Evolutionary conservation across 2,329 filamentous ascomycete species (phyloP).

Genomic region (Bimuria novae-zelandiae): DNA sequence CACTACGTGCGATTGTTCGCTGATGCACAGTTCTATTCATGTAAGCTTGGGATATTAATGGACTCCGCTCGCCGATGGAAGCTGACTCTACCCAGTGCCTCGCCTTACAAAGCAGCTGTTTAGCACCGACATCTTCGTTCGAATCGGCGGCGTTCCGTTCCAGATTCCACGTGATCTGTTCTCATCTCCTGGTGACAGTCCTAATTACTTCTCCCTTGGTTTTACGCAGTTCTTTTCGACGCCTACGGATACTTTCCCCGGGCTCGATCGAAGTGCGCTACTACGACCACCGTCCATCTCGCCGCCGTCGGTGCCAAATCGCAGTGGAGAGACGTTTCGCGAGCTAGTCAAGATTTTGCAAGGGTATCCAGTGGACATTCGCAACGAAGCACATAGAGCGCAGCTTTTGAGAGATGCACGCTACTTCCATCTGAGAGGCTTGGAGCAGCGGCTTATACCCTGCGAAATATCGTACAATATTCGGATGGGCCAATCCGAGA

Average conservation of each 20-base stretch:
- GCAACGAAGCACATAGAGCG: slow-evolving; percentile 74
- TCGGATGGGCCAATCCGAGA: slow-evolving; percentile 70
- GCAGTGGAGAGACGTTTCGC: slow-evolving; percentile 81
- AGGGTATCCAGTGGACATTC: slow-evolving; percentile 80
- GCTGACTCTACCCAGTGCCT: slow-evolving; percentile 64
- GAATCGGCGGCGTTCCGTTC: slow-evolving; percentile 85
- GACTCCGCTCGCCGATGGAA: neutral
- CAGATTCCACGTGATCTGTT: slow-evolving; percentile 90
- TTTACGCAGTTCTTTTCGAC: slow-evolving; percentile 86
- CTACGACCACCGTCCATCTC: slow-evolving; percentile 85
- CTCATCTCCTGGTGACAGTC: slow-evolving; percentile 81
- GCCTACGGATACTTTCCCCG: slow-evolving; percentile 81
- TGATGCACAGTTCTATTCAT: slow-evolving; percentile 91
- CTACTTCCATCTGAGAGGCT: slow-evolving; percentile 89
- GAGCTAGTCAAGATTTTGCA: slow-evolving; percentile 81
- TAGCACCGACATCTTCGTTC: slow-evolving; percentile 88
- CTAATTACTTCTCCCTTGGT: slow-evolving; percentile 93
- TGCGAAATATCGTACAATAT: slow-evolving; percentile 78
- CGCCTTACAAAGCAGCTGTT: slow-evolving; percentile 89
- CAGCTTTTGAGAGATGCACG: slow-evolving; percentile 82
- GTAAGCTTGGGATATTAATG: slow-evolving; percentile 53
- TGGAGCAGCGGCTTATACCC: slow-evolving; percentile 85
- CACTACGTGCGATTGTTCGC: slow-evolving; percentile 93
- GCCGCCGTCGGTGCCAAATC: slow-evolving; percentile 78
- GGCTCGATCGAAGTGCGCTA: slow-evolving; percentile 75